phyloP scores from a whole-genome alignment of 441 rosid genomes.

The Adansonia grandidieri region DNA sequence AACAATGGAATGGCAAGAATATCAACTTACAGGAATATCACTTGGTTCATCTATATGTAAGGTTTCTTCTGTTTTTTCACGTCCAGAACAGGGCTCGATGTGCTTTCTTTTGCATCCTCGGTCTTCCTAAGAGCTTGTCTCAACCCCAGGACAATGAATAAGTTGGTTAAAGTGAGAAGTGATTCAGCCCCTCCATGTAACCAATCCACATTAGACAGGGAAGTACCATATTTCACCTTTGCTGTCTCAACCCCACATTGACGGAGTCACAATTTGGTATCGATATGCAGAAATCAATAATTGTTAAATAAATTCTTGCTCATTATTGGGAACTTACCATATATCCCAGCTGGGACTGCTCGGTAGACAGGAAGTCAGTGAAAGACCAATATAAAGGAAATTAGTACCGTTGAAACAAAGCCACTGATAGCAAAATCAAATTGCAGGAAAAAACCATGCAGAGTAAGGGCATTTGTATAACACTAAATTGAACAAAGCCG shows the following conservation, averaged over 20 bases:
- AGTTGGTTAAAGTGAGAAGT: constrained; percentile 79
- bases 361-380: constrained; percentile 30
- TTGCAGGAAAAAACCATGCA: constrained; percentile 19
- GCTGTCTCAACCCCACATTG: constrained; percentile 46
- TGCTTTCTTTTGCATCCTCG: constrained; percentile 33
- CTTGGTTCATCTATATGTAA: constrained; percentile 32
- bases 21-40: background rate
- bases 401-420: constrained; percentile 34
- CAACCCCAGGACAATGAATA: constrained; percentile 82
- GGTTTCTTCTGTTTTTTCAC: constrained; percentile 43
- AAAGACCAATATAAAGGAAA: constrained; percentile 30
- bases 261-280: background rate
- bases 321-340: constrained; percentile 53
- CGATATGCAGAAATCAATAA: background rate
- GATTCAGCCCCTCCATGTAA: constrained; percentile 94
- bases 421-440: constrained; percentile 13
- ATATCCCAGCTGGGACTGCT: constrained; percentile 93
- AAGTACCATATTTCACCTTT: constrained; percentile 84
- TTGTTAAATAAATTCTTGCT: constrained; percentile 5
- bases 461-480: background rate
- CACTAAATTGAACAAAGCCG: background rate
- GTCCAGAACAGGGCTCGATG: constrained; percentile 29
- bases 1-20: background rate
- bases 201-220: constrained; percentile 90
- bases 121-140: constrained; percentile 71